Conservation (phyloP, 1,139 yeast species). For the Pichia norvegensis region DNA sequence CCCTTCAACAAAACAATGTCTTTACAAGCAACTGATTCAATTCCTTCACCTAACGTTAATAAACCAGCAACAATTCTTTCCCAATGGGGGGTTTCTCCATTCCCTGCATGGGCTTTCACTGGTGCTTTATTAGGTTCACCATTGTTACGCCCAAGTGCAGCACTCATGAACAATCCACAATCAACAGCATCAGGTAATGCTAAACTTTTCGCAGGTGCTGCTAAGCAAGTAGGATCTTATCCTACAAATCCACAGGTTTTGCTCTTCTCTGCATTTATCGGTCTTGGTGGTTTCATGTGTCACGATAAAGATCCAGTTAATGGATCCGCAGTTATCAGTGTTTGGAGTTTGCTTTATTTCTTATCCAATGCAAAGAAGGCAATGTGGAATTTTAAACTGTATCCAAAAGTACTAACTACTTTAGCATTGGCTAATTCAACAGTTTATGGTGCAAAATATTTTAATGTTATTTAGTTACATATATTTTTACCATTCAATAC, state of each 20-base stretch:
- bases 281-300: slow-evolving; percentile 75
- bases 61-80: not conserved
- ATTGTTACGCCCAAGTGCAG: slow-evolving; percentile 27
- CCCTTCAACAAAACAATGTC: slow-evolving; percentile 1
- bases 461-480: slow-evolving; percentile 3
- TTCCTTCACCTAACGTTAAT: not conserved
- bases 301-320: slow-evolving; percentile 72
- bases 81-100: slow-evolving; percentile 34
- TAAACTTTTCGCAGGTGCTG: not conserved
- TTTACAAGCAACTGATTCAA: not conserved
- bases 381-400: slow-evolving; percentile 39
- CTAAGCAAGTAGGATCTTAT: slow-evolving; percentile 14
- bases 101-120: slow-evolving; percentile 45
- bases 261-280: slow-evolving; percentile 63
- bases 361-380: slow-evolving; percentile 67
- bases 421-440: slow-evolving; percentile 58
- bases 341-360: slow-evolving; percentile 78
- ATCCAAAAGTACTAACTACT: slow-evolving; percentile 55
- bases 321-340: slow-evolving; percentile 83
- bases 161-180: slow-evolving; percentile 8
- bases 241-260: slow-evolving; percentile 41
- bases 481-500: slow-evolving; percentile 51
- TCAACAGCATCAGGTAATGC: slow-evolving; percentile 6
- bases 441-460: slow-evolving; percentile 47
- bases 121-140: slow-evolving; percentile 40